These are phyloP conservation scores for Mercurialis annua DNA, from an alignment of 345 rosid species.

Conservation along the genomic window DNA sequence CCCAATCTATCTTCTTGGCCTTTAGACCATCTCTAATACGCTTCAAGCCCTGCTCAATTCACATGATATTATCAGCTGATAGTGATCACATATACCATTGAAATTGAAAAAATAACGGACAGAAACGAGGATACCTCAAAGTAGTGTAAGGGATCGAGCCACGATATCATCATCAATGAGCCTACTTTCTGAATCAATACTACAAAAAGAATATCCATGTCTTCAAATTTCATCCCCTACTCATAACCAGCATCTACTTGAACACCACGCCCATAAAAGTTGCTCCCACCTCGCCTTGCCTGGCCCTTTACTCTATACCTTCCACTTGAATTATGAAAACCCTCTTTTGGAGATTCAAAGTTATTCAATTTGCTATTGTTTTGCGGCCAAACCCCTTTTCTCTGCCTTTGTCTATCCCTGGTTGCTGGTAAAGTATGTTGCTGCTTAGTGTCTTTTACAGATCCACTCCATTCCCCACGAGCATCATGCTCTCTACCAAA, in stretches of 20 bases:
- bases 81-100: constrained; percentile 16
- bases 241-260: constrained; percentile 42
- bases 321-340: constrained; percentile 43
- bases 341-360: constrained; percentile 50
- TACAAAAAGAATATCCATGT: constrained; percentile 16
- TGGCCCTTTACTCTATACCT: constrained; percentile 71
- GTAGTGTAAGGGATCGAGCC: constrained; percentile 14
- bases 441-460: constrained; percentile 51
- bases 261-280: constrained; percentile 38
- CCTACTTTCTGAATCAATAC: no score
- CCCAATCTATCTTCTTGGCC: constrained; percentile 1
- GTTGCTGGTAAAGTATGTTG: constrained; percentile 42
- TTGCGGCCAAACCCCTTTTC: constrained; percentile 42
- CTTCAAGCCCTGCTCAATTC: constrained; percentile 40
- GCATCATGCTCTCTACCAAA: constrained; percentile 56
- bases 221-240: constrained; percentile 27
- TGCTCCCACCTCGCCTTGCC: constrained; percentile 58
- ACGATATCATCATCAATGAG: constrained; percentile 7
- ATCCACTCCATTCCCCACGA: constrained; percentile 65
- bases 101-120: constrained; percentile 20
- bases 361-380: constrained; percentile 31
- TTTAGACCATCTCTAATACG: constrained; percentile 12
- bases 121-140: constrained; percentile 33
- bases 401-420: constrained; percentile 66
- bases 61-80: constrained; percentile 23